These are phyloP conservation scores for Eucalyptus tenuipes DNA, from an alignment of 345 rosid species.

Conservation along the genomic window DNA sequence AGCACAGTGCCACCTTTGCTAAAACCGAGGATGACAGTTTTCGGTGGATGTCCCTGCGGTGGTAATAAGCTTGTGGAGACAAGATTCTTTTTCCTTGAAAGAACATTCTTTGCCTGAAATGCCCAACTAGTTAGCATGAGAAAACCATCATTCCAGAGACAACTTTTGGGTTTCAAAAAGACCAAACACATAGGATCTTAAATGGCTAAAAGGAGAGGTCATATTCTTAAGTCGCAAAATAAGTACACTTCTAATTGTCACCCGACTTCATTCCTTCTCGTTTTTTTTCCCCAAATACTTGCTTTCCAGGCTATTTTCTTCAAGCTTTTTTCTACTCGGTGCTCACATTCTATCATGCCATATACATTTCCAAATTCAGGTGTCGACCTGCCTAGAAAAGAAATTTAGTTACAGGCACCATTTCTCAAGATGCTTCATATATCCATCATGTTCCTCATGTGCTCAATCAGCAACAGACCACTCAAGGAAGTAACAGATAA, in stretches of 20 bases:
- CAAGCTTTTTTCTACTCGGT: not conserved
- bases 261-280: not conserved
- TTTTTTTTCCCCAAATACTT: no score
- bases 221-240: not conserved
- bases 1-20: conserved; percentile 86
- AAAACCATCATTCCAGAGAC: not conserved
- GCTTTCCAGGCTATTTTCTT: not conserved
- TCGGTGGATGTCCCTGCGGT: conserved; percentile 14
- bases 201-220: not conserved
- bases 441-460: not conserved
- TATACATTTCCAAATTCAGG: not conserved
- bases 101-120: conserved; percentile 21
- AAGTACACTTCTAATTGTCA: not conserved
- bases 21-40: conserved; percentile 60
- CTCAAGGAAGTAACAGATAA: not conserved
- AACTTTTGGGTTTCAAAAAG: not conserved
- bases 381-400: not conserved
- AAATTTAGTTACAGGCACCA: not conserved
- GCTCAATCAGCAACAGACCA: not conserved
- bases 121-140: not conserved
- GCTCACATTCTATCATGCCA: not conserved
- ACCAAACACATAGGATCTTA: not conserved
- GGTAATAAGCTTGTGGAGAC: not conserved
- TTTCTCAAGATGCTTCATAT: not conserved
- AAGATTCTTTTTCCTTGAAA: conserved; percentile 9